phyloP scores from a whole-genome alignment of 2,329 filamentous ascomycete species.

The Pseudocercospora crystallina region DNA sequence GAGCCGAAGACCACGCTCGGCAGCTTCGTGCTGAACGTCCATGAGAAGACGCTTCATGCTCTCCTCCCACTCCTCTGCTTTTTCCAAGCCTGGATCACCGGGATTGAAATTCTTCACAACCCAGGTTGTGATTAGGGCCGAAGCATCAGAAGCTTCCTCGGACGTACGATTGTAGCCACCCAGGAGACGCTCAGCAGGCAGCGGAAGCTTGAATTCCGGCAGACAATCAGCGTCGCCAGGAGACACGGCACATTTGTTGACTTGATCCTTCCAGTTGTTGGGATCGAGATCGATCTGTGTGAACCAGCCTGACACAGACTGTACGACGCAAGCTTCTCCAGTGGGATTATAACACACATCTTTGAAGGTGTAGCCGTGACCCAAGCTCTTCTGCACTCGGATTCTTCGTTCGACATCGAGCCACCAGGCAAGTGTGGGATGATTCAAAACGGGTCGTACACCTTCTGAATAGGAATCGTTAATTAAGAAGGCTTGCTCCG shows the following conservation, averaged over 20 bases:
- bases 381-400: slow-evolving; percentile 66
- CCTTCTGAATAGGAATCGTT: slow-evolving; percentile 71
- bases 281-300: slow-evolving; percentile 54
- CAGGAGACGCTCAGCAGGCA: slow-evolving; percentile 81
- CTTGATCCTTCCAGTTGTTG: slow-evolving; percentile 67
- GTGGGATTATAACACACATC: slow-evolving; percentile 95
- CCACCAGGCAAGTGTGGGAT: slow-evolving; percentile 92
- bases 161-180: slow-evolving; percentile 71
- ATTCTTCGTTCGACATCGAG: slow-evolving; percentile 82
- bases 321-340: slow-evolving; percentile 83
- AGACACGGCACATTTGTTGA: slow-evolving; percentile 72
- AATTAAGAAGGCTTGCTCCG: slow-evolving; percentile 89
- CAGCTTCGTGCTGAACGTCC: slow-evolving; percentile 77
- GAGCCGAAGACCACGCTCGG: slow-evolving; percentile 73
- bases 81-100: slow-evolving; percentile 66
- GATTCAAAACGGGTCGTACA: slow-evolving; percentile 76
- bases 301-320: slow-evolving; percentile 90
- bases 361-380: slow-evolving; percentile 67
- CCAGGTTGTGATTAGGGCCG: slow-evolving; percentile 88
- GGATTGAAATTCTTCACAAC: slow-evolving; percentile 85
- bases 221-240: slow-evolving; percentile 64
- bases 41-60: slow-evolving; percentile 72
- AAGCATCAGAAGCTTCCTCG: slow-evolving; percentile 63
- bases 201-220: slow-evolving; percentile 83
- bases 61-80: slow-evolving; percentile 86